Evolutionary conservation across 495 filamentous ascomycete genomes (phyloP).

Genomic region (Aspergillus olivimuriae): DNA sequence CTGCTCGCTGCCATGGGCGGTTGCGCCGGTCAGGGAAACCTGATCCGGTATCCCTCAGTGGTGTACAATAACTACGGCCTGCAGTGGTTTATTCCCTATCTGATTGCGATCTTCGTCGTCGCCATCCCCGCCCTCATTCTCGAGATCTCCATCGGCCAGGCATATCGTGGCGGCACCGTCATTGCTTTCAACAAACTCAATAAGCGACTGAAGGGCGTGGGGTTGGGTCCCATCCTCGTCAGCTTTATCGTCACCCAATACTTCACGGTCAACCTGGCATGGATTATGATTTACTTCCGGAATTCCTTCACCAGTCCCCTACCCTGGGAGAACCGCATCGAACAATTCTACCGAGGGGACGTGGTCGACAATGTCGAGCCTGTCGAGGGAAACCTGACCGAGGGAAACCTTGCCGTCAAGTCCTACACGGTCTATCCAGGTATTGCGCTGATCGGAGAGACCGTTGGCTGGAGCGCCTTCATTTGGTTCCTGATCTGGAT

Average conservation of each 20-base stretch:
- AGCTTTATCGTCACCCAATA: constrained; percentile 33
- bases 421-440: constrained; percentile 20
- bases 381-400: constrained; percentile 14
- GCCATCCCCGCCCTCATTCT: constrained; percentile 42
- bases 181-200: constrained; percentile 36
- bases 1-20: constrained; percentile 23
- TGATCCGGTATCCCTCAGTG: constrained; percentile 21
- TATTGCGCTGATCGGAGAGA: constrained; percentile 24
- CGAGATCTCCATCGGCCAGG: constrained; percentile 35
- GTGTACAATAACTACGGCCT: constrained; percentile 22
- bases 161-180: constrained; percentile 33
- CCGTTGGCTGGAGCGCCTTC: constrained; percentile 33
- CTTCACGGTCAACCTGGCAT: constrained; percentile 32
- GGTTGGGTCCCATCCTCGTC: constrained; percentile 26
- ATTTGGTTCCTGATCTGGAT: constrained; percentile 36
- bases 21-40: constrained; percentile 22
- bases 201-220: constrained; percentile 28
- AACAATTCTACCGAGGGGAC: constrained; percentile 29
- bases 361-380: constrained; percentile 26
- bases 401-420: constrained; percentile 10
- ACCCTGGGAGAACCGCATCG: constrained; percentile 28
- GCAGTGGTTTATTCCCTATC: constrained; percentile 30
- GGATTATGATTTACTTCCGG: constrained; percentile 41
- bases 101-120: constrained; percentile 28
- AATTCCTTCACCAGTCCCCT: constrained; percentile 30